Base-by-base conservation (phyloP, 345 rosid species). In the Gossypium herbaceum region DNA sequence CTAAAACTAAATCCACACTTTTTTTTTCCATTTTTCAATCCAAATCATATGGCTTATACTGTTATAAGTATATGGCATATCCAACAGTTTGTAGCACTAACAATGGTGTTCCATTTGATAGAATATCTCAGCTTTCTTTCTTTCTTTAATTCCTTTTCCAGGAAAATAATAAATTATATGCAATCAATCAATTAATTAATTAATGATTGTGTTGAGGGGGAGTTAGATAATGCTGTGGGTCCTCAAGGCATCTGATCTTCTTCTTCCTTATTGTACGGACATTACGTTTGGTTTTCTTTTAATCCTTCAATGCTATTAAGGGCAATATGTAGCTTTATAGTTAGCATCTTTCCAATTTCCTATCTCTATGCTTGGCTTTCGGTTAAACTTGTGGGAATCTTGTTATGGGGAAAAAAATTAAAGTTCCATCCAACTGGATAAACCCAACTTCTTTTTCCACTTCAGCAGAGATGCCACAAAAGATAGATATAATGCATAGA, bases 351-450 rank as follows among this genome's bases (percentile, higher is more conserved):
- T 19, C 48, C 56, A 15, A 15, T 22, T 34, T 34, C 41, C 7
- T 34, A 34, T 34, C 41, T 71, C 67, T 51, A 25, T 41, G n/a
- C 43, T 55, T 19, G 61, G 60, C 81, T 74, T 81, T 84, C 70
- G 48, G 74, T 55, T n/a, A 47, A 64, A 63, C 78, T 68, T 9
- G 19, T 60, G 65, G 77, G 87, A 79, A 79, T 79, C 79, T 81
- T 39, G 15, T 47, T 24, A 41, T 27, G 4, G 67, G 25, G 24
- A 9, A 20, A 20, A 57, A 57, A 20, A 1, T 0, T 15, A 50
- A 52, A 41, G 74, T 45, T 59, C 17, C 25, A n/a, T 27, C 47
- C 62, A 57, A 63, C 12, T 71, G 81, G 85, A 84, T 73, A 78
- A 78, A 80, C 55, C 67, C 77, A 60, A 71, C 68, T 77, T 63